Conservation (phyloP, 2,329 filamentous ascomycete genomes). For the Ophiostoma perfectum region DNA sequence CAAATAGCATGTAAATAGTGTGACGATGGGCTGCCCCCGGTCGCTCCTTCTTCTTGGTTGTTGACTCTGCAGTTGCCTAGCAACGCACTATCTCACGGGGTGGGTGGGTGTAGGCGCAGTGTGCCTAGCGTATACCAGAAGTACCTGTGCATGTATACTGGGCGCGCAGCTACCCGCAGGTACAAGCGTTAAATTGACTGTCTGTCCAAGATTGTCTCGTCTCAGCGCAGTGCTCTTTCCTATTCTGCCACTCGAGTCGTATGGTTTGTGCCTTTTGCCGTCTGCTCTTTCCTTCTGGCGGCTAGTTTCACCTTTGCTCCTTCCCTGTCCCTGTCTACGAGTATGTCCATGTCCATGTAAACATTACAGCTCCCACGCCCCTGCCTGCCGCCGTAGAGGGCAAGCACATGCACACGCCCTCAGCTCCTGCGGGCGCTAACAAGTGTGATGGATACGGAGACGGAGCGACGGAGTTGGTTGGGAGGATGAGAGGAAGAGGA, state of each 20-base stretch:
- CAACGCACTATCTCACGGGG: slow-evolving; percentile 20
- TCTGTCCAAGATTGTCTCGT: neutral
- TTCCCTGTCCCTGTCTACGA: neutral
- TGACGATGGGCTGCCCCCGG: slow-evolving; percentile 19
- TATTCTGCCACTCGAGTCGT: neutral
- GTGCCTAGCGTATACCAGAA: neutral
- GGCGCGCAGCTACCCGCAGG: neutral
- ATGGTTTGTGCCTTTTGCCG: neutral
- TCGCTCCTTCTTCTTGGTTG: slow-evolving; percentile 17
- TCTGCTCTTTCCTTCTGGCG: neutral
- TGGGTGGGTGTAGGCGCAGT: neutral
- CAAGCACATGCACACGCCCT: slow-evolving; percentile 18
- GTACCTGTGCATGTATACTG: neutral
- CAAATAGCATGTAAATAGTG: slow-evolving; percentile 12
- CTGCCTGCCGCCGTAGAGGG: neutral
- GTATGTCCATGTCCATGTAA: neutral
- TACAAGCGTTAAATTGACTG: slow-evolving; percentile 6
- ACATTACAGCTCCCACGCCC: neutral
- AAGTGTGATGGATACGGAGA: neutral
- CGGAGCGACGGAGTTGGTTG: slow-evolving; percentile 3
- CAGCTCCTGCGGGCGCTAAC: slow-evolving; percentile 14
- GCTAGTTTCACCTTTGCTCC: slow-evolving; percentile 4
- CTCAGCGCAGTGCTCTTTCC: slow-evolving; percentile 10
- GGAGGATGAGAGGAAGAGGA: neutral
- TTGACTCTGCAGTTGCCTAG: slow-evolving; percentile 27